Conservation (phyloP, 2,329 filamentous ascomycete species). For the Metarhizium guizhouense region DNA sequence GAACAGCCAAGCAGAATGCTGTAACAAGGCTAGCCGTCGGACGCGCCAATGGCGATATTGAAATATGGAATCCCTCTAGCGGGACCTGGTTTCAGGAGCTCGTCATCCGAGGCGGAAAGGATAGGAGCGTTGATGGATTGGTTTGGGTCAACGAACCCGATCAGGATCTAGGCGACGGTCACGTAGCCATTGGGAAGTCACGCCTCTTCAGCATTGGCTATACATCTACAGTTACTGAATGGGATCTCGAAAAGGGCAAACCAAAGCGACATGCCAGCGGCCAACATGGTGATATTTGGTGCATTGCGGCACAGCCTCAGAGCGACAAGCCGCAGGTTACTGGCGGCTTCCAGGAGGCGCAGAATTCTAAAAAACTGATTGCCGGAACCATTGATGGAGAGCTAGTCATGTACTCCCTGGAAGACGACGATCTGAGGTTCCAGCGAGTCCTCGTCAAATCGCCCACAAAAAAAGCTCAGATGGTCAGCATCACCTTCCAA, state of each 20-base stretch:
- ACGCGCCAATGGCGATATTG: constrained; percentile 89
- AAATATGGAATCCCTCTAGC: constrained; percentile 87
- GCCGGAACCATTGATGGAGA: constrained; percentile 87
- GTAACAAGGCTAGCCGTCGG: constrained; percentile 75
- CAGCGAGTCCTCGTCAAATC: constrained; percentile 66
- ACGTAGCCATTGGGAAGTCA: constrained; percentile 58
- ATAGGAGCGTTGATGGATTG: constrained; percentile 81
- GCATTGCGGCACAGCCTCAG: constrained; percentile 74
- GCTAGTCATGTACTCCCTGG: constrained; percentile 77
- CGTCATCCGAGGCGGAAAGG: constrained; percentile 72
- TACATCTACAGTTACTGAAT: constrained; percentile 86
- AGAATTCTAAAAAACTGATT: constrained; percentile 54
- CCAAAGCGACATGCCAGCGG: constrained; percentile 78
- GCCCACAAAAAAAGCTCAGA: constrained; percentile 75
- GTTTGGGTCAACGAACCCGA: constrained; percentile 85
- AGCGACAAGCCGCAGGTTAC: constrained; percentile 9
- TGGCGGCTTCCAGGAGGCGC: constrained; percentile 18
- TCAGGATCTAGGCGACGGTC: constrained; percentile 54
- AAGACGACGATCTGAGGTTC: constrained; percentile 75
- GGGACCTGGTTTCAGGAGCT: constrained; percentile 86
- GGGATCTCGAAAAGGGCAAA: constrained; percentile 74
- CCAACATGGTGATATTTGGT: constrained; percentile 96
- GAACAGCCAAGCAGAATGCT: constrained; percentile 40
- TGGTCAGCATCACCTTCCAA: constrained; percentile 87
- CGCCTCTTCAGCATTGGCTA: constrained; percentile 95